Base-by-base conservation (phyloP, 2,329 filamentous ascomycete species). In the Lecanicillium sp. region DNA sequence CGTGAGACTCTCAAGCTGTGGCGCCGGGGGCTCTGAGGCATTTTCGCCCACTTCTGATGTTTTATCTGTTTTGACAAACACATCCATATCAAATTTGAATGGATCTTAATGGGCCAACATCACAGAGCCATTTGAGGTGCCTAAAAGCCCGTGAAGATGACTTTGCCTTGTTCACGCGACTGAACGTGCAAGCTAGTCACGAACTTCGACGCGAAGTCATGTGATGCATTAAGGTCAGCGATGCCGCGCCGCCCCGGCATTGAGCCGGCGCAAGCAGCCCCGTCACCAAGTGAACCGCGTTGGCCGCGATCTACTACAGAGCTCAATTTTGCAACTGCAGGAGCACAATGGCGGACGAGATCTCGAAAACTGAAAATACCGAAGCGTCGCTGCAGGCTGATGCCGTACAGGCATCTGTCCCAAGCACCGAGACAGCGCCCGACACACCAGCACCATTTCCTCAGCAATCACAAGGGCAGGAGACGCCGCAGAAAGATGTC, bases 401-500 rank as follows among this genome's bases (percentile, higher is more conserved):
- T 18, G 29, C 44, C 17, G 44, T 50, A 5, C 46, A 50, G 39
- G 40, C 46, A 19, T 37, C 49, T 11, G 44, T 48, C 12, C 35
- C 48, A 6, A 43, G 47, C 27, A 49, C 56, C 33, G 44, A 49
- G 22, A 25, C 22, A 7, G 22, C 22, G 6, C 22, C 22, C 6
- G 22, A 25, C 11, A 25, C 22, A 6, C 22, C 22, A 25, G 22
- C 22, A 11, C 22, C 45, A 47, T 41, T 30, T 43, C 49, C 14
- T 41, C 44, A 14, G 44, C 36, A 18, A 33, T 18, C 14, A 15
- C 30, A 33, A 33, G 14, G 30, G 30, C 18, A 18, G 5, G 53
- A 52, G 22, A 50, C 50, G 20, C 46, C 52, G 13, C 51, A 51
- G 18, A 61, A 55, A 44, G 68, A 71, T 43, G 46, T 66, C 27